Evolutionary conservation across 2,329 filamentous ascomycete species (phyloP).

Genomic region (Leptographium radiaticola): DNA sequence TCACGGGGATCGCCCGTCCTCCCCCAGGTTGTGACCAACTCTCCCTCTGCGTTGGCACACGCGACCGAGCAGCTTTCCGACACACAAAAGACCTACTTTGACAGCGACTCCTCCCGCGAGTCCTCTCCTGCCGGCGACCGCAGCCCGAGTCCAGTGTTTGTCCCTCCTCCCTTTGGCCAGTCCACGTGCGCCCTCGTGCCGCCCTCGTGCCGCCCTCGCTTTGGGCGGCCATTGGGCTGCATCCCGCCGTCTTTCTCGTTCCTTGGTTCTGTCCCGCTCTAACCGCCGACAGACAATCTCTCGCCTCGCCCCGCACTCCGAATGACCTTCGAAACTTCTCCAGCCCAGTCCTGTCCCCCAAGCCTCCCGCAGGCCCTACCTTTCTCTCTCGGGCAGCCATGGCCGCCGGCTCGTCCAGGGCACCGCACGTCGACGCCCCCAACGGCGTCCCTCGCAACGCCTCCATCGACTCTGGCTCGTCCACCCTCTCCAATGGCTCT

Average conservation of each 20-base stretch:
- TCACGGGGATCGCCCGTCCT: slow-evolving; percentile 14
- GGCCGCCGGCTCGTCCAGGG: slow-evolving; percentile 32
- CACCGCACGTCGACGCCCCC: slow-evolving; percentile 25
- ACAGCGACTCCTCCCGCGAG: slow-evolving; percentile 23
- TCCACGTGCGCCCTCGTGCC: too few relatives aligned
- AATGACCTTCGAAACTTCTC: slow-evolving; percentile 37
- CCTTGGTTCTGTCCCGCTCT: not conserved
- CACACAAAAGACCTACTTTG: slow-evolving; percentile 21
- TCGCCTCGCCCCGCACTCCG: slow-evolving; percentile 20
- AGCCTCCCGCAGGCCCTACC: slow-evolving; percentile 27
- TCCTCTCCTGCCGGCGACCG: slow-evolving; percentile 18
- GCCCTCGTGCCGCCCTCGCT: not conserved
- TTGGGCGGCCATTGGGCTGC: not conserved
- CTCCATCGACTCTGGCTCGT: slow-evolving; percentile 90
- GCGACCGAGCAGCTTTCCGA: slow-evolving; percentile 9
- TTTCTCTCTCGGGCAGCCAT: slow-evolving; percentile 28
- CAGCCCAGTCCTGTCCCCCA: slow-evolving; percentile 28
- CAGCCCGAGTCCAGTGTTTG: slow-evolving; percentile 18
- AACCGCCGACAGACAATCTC: slow-evolving; percentile 13
- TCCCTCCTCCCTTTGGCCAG: not conserved
- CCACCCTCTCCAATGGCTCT: slow-evolving; percentile 52
- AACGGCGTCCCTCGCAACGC: slow-evolving; percentile 53
- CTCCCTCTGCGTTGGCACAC: slow-evolving; percentile 14
- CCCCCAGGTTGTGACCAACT: slow-evolving; percentile 20
- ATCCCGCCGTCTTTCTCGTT: not conserved